Base-by-base conservation (phyloP, 176 grass and related monocot genomes). In the Bonia amplexicaulis region DNA sequence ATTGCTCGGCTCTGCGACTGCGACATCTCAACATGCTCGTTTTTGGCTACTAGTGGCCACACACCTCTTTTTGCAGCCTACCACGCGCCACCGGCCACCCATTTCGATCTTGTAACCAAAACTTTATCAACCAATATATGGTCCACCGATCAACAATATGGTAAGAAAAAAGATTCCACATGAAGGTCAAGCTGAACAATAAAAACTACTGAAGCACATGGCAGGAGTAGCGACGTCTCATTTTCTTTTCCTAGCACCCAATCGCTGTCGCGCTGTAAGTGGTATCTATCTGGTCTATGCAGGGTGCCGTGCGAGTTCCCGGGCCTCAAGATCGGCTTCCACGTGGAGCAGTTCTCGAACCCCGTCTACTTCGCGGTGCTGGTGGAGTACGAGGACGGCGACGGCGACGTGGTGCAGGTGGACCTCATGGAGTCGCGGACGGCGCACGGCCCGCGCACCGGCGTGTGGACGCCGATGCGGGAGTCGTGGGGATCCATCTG, bases 311-410 rank as follows among this genome's bases (percentile, higher is more conserved):
- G 95, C 71, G 62, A 93, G 76, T 95, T 94, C 86, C 92, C 95
- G 4, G 95, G 95, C 6, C 83, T 92, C 0, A 94, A 92, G 86
- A 85, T 97, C 58, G 85, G 90, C 10, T 97, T 97, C 90, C 90
- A 90, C 59, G 95, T 97, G 49, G 87, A 97, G 82, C 77, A 94
- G 69, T 82, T 66, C 63, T 97, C 92, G 8, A 97, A 87, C 88
- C 87, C 92, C 9, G 88, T 93, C 12, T 95, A 94, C 89, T 73
- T 95, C 19, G 90, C 95, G 2, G 37, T 97, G 55, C 69, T 97
- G 37, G 89, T 97, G 15, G 95, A 95, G 88, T 95, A 94, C 84
- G 95, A 97, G 83, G 92, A 93, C 71, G 95, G 90, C 78, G 92
- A 97, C 87, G 95, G 95, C 66, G 95, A 97, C 85, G 88, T 97